Base-by-base conservation (phyloP, 1,139 yeast species). In the Pichia sp. region DNA sequence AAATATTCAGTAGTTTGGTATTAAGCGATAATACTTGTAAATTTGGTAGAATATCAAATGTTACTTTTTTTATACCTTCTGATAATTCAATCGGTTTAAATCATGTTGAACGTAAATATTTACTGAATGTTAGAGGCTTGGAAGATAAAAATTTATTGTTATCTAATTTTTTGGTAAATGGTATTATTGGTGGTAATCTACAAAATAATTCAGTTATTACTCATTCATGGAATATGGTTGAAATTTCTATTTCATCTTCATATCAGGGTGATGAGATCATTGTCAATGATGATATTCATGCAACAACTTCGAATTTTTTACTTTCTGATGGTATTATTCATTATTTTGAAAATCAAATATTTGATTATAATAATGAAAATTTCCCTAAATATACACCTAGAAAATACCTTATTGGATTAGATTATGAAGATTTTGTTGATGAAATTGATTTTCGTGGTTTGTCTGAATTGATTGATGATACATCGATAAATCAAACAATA, bases 381-480 rank as follows among this genome's bases (percentile, higher is more conserved):
- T 78, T 86, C 66, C 50, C 50, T 9, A 5, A 30, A 8, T 53
- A 42, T 25, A 80, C 81, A n/a, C 85, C 90, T 0, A 74, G 84
- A 55, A 88, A 84, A 61, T 79, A 86, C 46, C 68, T 90, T 7
- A 74, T 77, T 57, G 96, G 95, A 0, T 66, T 89, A 50, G 81
- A 80, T 51, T 82, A 80, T 45, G 72, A 83, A 2, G 72, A 72
- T 33, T 82, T 87, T 63, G 94, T 86, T 3, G 74, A 76, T 28
- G 96, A 88, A 59, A 60, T 88, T 28, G 70, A 78, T 45, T 79
- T 86, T 53, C 75, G 92, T 52, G 73, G 76, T n/a, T 66, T 88
- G 29, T 67, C 71, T 3, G 54, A 72, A 39, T 67, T 86, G 45
- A 74, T 90, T 26, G 83, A 81, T 51, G 82, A 85, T 48, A 56